Conservation (phyloP, 768 basidiomycete genomes). For the Mycena crocata region DNA sequence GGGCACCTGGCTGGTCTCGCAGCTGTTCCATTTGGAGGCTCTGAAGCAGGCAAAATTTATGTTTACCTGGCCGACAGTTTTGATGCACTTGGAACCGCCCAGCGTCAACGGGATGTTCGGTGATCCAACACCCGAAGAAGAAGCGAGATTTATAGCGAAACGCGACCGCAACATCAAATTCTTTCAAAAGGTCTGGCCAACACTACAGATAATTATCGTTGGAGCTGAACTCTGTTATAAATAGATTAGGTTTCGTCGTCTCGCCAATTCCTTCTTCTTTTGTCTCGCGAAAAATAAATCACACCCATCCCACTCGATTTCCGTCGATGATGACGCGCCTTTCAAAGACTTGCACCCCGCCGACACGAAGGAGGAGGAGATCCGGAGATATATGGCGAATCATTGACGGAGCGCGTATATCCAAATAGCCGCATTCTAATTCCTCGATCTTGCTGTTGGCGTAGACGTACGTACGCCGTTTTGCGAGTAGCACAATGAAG, state of each 20-base stretch:
- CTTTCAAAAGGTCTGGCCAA: constrained; percentile 10
- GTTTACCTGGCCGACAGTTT: constrained; percentile 12
- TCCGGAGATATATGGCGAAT: constrained; percentile 1
- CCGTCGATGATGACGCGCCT: constrained; percentile 9
- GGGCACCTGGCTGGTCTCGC: constrained; percentile 10
- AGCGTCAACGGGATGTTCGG: constrained; percentile 4
- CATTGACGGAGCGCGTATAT: too few species aligned
- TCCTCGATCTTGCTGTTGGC: too few species aligned
- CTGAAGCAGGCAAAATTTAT: constrained; percentile 4
- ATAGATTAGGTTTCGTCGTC: constrained; percentile 26
- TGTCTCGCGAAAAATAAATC: constrained; percentile 2
- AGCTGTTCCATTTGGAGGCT: constrained; percentile 8
- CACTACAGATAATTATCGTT: too few species aligned
- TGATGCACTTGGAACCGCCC: background rate
- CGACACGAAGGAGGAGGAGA: background rate
- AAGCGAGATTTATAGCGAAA: background rate
- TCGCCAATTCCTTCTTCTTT: constrained; percentile 16
- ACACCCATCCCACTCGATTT: constrained; percentile 14
- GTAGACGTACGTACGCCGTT: too few species aligned
- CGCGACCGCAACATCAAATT: constrained; percentile 7
- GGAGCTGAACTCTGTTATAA: too few species aligned
- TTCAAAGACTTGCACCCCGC: constrained; percentile 4
- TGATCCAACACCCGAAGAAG: constrained; percentile 3
- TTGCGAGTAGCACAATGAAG: too few species aligned
- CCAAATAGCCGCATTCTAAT: too few species aligned